Base-by-base conservation (phyloP, 495 filamentous ascomycete species). In the Xeromyces bisporus region DNA sequence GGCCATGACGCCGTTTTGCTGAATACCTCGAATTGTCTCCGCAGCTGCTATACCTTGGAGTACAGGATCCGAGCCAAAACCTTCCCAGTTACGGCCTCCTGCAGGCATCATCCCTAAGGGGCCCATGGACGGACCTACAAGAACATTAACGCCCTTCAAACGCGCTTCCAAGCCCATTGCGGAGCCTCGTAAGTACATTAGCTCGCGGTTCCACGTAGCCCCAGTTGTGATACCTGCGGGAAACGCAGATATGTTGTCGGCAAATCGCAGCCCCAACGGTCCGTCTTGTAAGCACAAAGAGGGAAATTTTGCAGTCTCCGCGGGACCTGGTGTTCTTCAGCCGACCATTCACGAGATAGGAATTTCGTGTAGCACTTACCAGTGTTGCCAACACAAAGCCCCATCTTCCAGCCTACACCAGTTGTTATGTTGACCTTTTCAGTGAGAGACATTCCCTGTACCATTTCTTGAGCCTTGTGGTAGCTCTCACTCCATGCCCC, bases 341-440 rank as follows among this genome's bases (percentile, higher is more conserved):
- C n/a, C n/a, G n/a, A n/a, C n/a, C n/a, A n/a, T n/a, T n/a, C n/a
- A n/a, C n/a, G n/a, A n/a, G n/a, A n/a, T n/a, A n/a, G n/a, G n/a
- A n/a, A n/a, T n/a, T n/a, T n/a, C n/a, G n/a, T 21, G 26, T 26
- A 18, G n/a, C 15, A 18, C 42, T 14, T 39, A 62, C 60, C 60
- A 5, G 84, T 93, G 50, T 92, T 93, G 11, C 87, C 89, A 3
- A 96, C 84, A 33, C 85, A 89, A 28, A 84, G 62, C 0, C 77
- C 83, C 77, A 87, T 87, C 48, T 67, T 59, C 87, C 86, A 94
- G 6, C 89, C 87, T 0, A 73, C 85, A 0, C 87, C 87, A 0
- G 86, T 93, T 0, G 89, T 94, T 40, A 94, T 64, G 50, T 94
- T 94, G 33, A 97, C 80, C 50, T 94, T 97, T 47, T 93, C 87